Percentiles rank a stretch among this genome's conserved stretches.
phyloP scores from a whole-genome alignment of 345 rosid genomes.

The Cardamine occulta region DNA sequence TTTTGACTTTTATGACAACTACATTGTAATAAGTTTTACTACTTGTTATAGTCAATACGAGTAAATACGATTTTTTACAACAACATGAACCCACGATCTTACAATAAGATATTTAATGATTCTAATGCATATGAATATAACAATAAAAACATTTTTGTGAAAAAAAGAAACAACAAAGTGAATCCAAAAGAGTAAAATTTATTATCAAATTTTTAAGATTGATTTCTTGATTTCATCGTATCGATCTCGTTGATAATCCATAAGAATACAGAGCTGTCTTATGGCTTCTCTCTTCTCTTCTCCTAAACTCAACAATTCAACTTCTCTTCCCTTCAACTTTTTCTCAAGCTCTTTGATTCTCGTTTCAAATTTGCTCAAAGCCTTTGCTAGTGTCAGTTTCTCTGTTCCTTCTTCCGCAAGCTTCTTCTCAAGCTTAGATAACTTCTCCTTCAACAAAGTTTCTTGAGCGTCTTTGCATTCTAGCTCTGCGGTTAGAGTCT shows the following conservation, averaged over 20 bases:
- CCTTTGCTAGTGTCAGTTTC: conserved; percentile 45
- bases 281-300: conserved; percentile 95
- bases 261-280: conserved; percentile 84
- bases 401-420: conserved; percentile 50
- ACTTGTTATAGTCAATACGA: not conserved
- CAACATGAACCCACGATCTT: conserved; percentile 20
- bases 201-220: conserved; percentile 37
- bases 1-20: not conserved
- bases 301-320: conserved; percentile 50
- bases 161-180: not conserved
- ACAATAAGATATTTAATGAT: not conserved
- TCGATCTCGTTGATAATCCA: conserved; percentile 76
- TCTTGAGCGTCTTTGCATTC: conserved; percentile 52
- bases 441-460: conserved; percentile 47
- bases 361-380: conserved; percentile 44
- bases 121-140: too few relatives aligned
- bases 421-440: conserved; percentile 49
- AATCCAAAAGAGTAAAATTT: not conserved
- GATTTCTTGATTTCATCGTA: conserved; percentile 60
- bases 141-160: not conserved
- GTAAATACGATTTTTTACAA: not conserved
- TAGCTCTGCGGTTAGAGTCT: conserved; percentile 41
- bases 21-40: not conserved
- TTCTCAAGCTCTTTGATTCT: conserved; percentile 54
- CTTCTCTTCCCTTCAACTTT: conserved; percentile 52